phyloP scores from a whole-genome alignment of 441 rosid genomes.

The Corymbia calophylla region DNA sequence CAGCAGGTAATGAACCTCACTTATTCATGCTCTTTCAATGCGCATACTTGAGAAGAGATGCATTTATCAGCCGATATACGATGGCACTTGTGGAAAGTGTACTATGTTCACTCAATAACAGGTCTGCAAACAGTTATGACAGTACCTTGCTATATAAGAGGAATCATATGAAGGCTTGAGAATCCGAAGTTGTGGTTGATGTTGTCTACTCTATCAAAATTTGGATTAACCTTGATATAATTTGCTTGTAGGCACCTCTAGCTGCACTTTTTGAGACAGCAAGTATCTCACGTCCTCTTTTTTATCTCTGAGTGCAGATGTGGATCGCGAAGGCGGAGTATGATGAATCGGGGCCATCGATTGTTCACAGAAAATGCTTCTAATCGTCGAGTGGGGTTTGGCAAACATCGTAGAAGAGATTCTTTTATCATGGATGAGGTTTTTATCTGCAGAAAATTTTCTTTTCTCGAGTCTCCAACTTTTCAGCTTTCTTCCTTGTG shows the following conservation, averaged over 20 bases:
- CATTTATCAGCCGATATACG: neutral
- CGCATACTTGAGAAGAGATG: neutral
- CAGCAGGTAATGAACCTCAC: slow-evolving; percentile 32
- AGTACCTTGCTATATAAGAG: neutral
- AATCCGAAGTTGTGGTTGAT: neutral
- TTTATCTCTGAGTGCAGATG: neutral
- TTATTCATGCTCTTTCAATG: neutral
- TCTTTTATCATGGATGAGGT: neutral
- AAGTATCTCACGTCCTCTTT: neutral
- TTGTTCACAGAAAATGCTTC: neutral
- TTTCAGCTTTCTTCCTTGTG: neutral
- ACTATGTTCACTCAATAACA: neutral
- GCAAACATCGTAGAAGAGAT: neutral
- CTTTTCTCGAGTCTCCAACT: neutral
- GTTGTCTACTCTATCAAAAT: neutral
- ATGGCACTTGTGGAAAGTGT: neutral
- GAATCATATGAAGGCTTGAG: neutral
- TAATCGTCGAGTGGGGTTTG: neutral
- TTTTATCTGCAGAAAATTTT: neutral
- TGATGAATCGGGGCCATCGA: neutral
- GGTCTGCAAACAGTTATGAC: neutral
- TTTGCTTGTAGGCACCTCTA: neutral
- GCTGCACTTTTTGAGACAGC: neutral
- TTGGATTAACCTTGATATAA: neutral
- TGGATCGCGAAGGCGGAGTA: neutral